A percentile compares a stretch with the other conserved stretches of the same genome.
These are phyloP conservation scores for Trichaptum fuscoviolaceum DNA, from an alignment of 768 basidiomycete genomes.

Conservation along the genomic window DNA sequence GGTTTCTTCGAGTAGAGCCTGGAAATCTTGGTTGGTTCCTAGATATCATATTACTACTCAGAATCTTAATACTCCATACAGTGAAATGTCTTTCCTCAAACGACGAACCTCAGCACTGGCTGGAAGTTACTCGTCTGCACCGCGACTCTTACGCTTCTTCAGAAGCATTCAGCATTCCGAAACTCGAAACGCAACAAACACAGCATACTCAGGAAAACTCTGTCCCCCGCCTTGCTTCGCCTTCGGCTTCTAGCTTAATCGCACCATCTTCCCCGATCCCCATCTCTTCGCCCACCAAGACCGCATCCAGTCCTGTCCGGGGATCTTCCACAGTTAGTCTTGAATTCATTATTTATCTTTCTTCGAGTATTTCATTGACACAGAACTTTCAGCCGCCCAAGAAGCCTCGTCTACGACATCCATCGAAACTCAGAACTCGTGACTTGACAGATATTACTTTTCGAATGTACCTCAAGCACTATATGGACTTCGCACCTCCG, in stretches of 20 bases:
- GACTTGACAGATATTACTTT: slow-evolving; percentile 72
- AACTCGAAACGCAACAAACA: slow-evolving; percentile 13
- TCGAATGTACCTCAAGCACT: slow-evolving; percentile 72
- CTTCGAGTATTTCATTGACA: neutral
- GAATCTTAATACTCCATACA: slow-evolving; percentile 18
- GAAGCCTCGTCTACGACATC: slow-evolving; percentile 57
- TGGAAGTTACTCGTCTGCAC: slow-evolving; percentile 47
- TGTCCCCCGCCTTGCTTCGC: slow-evolving; percentile 8
- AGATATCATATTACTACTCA: neutral
- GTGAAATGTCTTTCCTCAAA: slow-evolving; percentile 44
- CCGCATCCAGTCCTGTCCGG: slow-evolving; percentile 15
- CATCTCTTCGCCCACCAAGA: slow-evolving; percentile 6
- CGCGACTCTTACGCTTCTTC: slow-evolving; percentile 41
- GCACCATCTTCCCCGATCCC: slow-evolving; percentile 11
- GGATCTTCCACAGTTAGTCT: slow-evolving; percentile 19
- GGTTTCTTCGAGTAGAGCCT: slow-evolving; percentile 39
- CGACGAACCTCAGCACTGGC: slow-evolving; percentile 58
- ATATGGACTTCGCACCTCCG: slow-evolving; percentile 56
- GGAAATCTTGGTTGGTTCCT: slow-evolving; percentile 40
- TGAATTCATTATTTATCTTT: neutral
- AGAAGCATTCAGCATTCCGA: slow-evolving; percentile 48
- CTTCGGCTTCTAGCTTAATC: slow-evolving; percentile 12
- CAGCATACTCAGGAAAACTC: slow-evolving; percentile 11
- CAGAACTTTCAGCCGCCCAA: slow-evolving; percentile 19
- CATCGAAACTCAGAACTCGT: slow-evolving; percentile 56